Evolutionary conservation across 2,329 filamentous ascomycete genomes (phyloP).

Genomic region (Dothidotthia symphoricarpi): DNA sequence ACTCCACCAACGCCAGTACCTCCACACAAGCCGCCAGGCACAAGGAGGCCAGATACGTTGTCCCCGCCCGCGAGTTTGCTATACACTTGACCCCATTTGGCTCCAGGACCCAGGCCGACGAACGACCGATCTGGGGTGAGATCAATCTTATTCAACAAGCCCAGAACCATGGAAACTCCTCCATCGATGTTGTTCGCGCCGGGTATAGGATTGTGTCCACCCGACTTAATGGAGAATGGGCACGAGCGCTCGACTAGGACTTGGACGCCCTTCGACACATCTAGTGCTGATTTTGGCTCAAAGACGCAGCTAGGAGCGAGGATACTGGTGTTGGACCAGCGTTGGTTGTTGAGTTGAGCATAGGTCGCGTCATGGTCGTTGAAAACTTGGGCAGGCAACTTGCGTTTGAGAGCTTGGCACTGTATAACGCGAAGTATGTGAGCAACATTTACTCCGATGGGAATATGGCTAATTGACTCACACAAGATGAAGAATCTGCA

Average conservation of each 20-base stretch:
- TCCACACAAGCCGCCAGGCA: neutral
- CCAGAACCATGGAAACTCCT: conserved; percentile 7
- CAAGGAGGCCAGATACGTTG: neutral
- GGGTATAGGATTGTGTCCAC: conserved; percentile 3
- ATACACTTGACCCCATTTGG: conserved; percentile 2
- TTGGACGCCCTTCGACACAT: conserved; percentile 2
- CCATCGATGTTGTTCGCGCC: conserved; percentile 5
- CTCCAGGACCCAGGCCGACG: neutral
- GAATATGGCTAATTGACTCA: too few relatives aligned
- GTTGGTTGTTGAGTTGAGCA: conserved; percentile 1
- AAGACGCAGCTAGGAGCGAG: conserved; percentile 4
- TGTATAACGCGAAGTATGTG: too few relatives aligned
- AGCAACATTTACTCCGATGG: too few relatives aligned
- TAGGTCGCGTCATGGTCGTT: neutral
- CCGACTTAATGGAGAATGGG: conserved; percentile 3
- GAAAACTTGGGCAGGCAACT: neutral
- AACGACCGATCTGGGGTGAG: neutral
- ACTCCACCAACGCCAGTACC: conserved; percentile 24
- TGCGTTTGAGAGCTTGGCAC: too few relatives aligned
- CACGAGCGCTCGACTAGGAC: neutral
- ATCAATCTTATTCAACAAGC: neutral
- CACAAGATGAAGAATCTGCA: too few relatives aligned
- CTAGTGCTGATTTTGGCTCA: neutral
- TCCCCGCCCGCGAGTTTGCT: neutral
- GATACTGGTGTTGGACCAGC: conserved; percentile 5